Base-by-base conservation (phyloP, 2,329 filamentous ascomycete genomes). In the Falciphora oryzae region DNA sequence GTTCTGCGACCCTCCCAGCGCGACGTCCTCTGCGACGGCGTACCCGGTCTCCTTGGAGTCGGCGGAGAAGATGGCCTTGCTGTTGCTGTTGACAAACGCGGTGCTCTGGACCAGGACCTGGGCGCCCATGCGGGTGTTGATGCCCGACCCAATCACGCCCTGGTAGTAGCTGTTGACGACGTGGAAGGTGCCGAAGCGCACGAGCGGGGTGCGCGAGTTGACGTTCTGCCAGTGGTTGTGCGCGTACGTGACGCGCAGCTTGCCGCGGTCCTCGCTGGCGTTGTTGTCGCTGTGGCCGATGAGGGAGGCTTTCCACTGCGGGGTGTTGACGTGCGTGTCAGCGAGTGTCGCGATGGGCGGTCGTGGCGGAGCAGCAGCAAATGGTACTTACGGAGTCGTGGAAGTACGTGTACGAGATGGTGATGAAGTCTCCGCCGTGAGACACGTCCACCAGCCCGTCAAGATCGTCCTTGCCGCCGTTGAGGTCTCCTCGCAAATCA, bases 171-270 rank as follows among this genome's bases (percentile, higher is more conserved):
- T 86, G 78, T 73, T 75, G 71, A 71, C 80, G 70, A 81, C 74
- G 75, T 90, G 88, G 14, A 78, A 85, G 57, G 84, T 89, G 32
- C 87, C 88, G 77, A 90, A 90, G 69, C 87, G 86, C 73, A 89
- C 73, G 4, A 82, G 85, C 5, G 88, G 88, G 0, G 76, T 78
- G 64, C 88, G 87, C 10, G 83, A 87, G 80, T 88, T 86, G 72
- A 89, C 75, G 78, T 89, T 88, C 68, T 72, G 71, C 80, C 81
- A 89, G 79, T 84, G 79, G 82, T 90, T 90, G 80, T 89, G 84
- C 76, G 82, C 81, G 73, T 87, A 88, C 65, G 88, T 90, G 64
- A 90, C 78, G 71, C 78, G 83, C 59, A 90, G 79, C 71, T 86
- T 79, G 68, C 87, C 87, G 10, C 72, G 83, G 76, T 90, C 88